Conservation (phyloP, 2,329 filamentous ascomycete genomes). For the Diaporthe citriasiana region DNA sequence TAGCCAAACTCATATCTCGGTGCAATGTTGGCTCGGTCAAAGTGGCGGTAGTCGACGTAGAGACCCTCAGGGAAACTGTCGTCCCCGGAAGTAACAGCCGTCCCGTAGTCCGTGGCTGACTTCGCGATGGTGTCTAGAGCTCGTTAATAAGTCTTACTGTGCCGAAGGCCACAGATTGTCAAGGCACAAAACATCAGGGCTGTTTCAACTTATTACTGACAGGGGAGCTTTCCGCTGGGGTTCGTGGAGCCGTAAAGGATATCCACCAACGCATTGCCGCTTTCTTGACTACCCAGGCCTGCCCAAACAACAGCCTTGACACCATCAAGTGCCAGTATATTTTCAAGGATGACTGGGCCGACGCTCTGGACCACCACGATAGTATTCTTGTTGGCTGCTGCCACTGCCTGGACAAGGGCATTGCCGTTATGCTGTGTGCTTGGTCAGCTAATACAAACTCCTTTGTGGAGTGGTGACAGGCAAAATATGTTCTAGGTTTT, state of each 20-base stretch:
- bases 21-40: slow-evolving; percentile 68
- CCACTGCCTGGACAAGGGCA: slow-evolving; percentile 72
- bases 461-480: neutral
- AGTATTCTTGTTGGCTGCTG: slow-evolving; percentile 70
- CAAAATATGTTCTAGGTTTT: neutral
- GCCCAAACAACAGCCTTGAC: slow-evolving; percentile 83
- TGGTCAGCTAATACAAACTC: neutral
- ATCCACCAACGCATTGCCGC: slow-evolving; percentile 80
- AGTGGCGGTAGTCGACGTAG: slow-evolving; percentile 76
- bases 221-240: slow-evolving; percentile 63
- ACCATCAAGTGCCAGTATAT: slow-evolving; percentile 73
- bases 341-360: slow-evolving; percentile 71
- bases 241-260: slow-evolving; percentile 74
- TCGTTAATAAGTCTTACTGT: neutral
- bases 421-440: slow-evolving; percentile 65
- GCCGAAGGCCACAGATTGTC: neutral
- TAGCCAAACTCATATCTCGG: slow-evolving; percentile 76
- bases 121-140: slow-evolving; percentile 62
- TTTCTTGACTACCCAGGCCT: slow-evolving; percentile 81
- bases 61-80: slow-evolving; percentile 73
- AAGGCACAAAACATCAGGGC: neutral
- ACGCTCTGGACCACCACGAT: slow-evolving; percentile 75
- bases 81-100: slow-evolving; percentile 50
- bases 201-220: neutral
- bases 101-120: slow-evolving; percentile 60